These are phyloP conservation scores for Gonapodya sp. DNA, from an alignment of 192 early-diverging fungal species.

Conservation along the genomic window DNA sequence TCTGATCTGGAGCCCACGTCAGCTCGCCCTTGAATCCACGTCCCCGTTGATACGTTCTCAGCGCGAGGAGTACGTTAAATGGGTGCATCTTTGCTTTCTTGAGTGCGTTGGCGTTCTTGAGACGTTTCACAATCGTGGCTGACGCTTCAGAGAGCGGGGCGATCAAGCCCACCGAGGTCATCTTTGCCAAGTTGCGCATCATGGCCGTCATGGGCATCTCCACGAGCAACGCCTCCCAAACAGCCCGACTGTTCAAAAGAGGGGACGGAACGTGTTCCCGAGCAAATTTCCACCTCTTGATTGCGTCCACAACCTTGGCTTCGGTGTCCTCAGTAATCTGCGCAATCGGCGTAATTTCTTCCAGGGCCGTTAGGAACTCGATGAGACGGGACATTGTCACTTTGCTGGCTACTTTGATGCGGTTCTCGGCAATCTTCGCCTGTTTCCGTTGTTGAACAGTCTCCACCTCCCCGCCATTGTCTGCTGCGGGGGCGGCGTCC, in stretches of 20 bases:
- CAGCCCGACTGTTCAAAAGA: conserved; percentile 10
- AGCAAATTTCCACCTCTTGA: conserved; percentile 14
- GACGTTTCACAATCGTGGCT: background rate
- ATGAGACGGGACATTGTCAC: background rate
- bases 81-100: conserved; percentile 21
- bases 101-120: conserved; percentile 10
- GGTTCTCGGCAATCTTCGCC: background rate
- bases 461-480: background rate
- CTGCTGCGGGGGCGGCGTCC: no score
- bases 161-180: conserved; percentile 16
- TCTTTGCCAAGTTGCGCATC: conserved; percentile 20
- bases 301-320: conserved; percentile 10
- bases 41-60: conserved; percentile 15
- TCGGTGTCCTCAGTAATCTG: background rate
- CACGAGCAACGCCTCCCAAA: conserved; percentile 19
- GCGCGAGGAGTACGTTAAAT: conserved; percentile 20
- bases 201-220: conserved; percentile 22
- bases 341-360: background rate
- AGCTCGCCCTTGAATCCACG: conserved; percentile 14
- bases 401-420: background rate
- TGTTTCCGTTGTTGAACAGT: background rate
- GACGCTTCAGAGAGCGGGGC: conserved; percentile 9
- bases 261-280: conserved; percentile 19
- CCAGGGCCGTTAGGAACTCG: background rate
- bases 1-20: conserved; percentile 15